These are phyloP conservation scores for Arthrobotrys entomopaga DNA, from an alignment of 2,329 filamentous ascomycete species.

Conservation along the genomic window DNA sequence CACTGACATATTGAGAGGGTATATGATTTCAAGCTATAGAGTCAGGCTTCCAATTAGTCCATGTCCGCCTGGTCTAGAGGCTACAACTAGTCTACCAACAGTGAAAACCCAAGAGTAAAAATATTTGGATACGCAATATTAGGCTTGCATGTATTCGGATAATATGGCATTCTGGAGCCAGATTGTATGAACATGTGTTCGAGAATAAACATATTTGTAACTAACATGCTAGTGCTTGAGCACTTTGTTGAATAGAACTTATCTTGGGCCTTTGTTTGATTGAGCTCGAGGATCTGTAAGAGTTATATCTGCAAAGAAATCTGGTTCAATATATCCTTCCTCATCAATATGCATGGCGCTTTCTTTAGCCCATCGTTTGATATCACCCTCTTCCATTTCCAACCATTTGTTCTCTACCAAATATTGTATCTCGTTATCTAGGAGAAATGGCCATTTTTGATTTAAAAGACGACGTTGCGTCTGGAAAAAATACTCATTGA, in stretches of 20 bases:
- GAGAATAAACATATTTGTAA: no score
- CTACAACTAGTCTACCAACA: no score
- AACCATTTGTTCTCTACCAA: conserved; percentile 47
- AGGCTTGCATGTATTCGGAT: no score
- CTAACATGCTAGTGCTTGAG: no score
- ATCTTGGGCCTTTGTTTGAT: neutral
- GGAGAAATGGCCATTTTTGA: conserved; percentile 47
- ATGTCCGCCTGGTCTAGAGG: no score
- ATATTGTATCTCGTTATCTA: conserved; percentile 32
- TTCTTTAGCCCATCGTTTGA: conserved; percentile 43
- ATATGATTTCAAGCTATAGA: no score
- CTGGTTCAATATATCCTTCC: conserved; percentile 31
- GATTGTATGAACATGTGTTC: no score
- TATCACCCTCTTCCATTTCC: conserved; percentile 50
- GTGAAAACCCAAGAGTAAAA: no score
- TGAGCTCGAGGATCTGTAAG: conserved; percentile 32
- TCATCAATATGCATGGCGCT: conserved; percentile 41
- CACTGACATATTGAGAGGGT: neutral
- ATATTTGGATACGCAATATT: no score
- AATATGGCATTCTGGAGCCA: no score
- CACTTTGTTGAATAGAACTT: no score
- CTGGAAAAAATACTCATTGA: conserved; percentile 46
- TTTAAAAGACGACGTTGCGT: conserved; percentile 24
- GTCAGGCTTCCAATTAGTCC: no score
- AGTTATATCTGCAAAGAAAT: conserved; percentile 47